Evolutionary conservation across 1,284 basidiomycete species (phyloP), one percentile per base, ranked within the genome.

Genomic region (Sphagnurus paluster): DNA sequence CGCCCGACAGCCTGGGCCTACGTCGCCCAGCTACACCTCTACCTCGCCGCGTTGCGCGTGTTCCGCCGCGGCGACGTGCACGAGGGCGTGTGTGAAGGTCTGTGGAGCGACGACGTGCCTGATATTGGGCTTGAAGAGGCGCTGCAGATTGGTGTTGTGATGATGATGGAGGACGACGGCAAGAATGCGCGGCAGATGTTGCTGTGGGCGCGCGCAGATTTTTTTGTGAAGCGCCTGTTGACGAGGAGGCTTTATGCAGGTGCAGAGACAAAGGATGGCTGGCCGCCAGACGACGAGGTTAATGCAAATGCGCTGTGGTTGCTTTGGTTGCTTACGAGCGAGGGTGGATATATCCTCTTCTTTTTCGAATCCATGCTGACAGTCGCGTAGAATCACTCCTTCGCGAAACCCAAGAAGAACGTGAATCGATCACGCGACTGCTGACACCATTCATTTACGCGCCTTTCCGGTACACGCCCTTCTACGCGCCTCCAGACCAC

Each of bases 81-180:
- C 21, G 39, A 5, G 3, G 23, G 17, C 3, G 10, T 11, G 20
- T 8, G 16, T 6, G 16, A 20, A 8, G 17, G 6, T 17, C 8
- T 19, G 9, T 37, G 17, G 35, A 32, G 19, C 20, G 17, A 14
- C 36, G 44, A 28, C 19, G 13, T 21, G 5, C 26, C 13, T 17
- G 34, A 37, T 23, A 33, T 51, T 1, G 17, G 7, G n/a, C 21
- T 34, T 25, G 39, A 11, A 13, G 61, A 68, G 21, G 65, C 83
- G 54, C 63, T 85, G 16, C 80, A 79, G 72, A 69, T 68, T 0
- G 70, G 75, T 0, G 82, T 80, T 50, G 57, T 82, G 43, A 81
- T 90, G 78, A 59, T 84, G 52, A 63, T 78, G 6, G 87, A 89
- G 58, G 83, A 86, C 66, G 82, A 90, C 57, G 84, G 82, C 25